Percentiles rank a stretch among this genome's conserved stretches.
Evolutionary conservation across 345 rosid species (phyloP).

Genomic region (Moricandia moricandioides): DNA sequence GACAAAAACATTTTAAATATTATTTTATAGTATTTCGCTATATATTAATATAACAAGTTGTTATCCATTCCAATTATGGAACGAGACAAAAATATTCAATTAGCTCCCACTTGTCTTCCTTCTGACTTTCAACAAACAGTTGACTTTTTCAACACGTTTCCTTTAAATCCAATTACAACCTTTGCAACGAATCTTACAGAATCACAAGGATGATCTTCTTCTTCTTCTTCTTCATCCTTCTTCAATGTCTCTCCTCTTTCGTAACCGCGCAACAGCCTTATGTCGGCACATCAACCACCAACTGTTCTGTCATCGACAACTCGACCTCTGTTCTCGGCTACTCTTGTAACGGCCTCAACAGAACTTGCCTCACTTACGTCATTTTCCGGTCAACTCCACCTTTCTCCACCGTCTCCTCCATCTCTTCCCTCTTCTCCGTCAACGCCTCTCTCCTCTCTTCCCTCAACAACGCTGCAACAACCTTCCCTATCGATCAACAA

Average conservation of each 20-base stretch:
- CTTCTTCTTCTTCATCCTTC: neutral
- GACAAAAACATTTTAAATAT: too few species aligned
- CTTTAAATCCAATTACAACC: neutral
- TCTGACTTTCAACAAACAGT: constrained; percentile 21
- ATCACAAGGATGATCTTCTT: neutral
- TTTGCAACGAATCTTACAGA: neutral
- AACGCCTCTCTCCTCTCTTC: constrained; percentile 46
- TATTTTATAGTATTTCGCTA: too few species aligned
- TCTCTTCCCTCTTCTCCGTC: constrained; percentile 51
- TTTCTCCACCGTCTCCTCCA: constrained; percentile 46
- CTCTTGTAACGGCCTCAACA: constrained; percentile 65
- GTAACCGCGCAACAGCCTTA: constrained; percentile 70
- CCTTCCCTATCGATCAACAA: constrained; percentile 43
- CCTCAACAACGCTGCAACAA: constrained; percentile 50
- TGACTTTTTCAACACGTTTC: neutral
- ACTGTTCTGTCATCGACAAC: constrained; percentile 38
- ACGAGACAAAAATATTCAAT: neutral
- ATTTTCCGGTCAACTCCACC: constrained; percentile 61
- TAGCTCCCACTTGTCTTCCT: neutral
- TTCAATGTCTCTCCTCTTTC: constrained; percentile 25
- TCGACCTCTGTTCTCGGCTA: constrained; percentile 63
- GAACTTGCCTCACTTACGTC: constrained; percentile 57
- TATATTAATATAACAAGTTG: neutral
- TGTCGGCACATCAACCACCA: constrained; percentile 42
- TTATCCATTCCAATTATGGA: neutral